Base-by-base conservation (phyloP, 306 rosid genomes). In the Acacia melanoxylon region DNA sequence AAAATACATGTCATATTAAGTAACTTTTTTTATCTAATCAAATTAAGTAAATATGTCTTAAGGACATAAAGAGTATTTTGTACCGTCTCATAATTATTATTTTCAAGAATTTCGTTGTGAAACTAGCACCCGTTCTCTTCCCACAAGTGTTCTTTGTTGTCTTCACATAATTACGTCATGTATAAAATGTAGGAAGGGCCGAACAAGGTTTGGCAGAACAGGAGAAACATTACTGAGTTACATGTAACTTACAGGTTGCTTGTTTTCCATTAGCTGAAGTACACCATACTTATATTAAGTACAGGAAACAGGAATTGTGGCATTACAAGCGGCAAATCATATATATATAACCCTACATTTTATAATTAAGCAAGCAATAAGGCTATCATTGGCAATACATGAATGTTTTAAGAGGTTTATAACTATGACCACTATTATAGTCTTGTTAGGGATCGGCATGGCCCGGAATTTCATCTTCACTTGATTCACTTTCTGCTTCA, bases 391-490 rank as follows among this genome's bases (percentile, higher is more conserved):
- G 82, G 66, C 88, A 82, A 86, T 90, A 83, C 90, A 83, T 72
- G 81, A 62, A 83, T 68, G 84, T 41, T 74, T 78, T 40, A 27
- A 29, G 49, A 45, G 70, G 84, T 78, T 80, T 63, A 68, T 72
- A 58, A 56, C 68, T 72, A 49, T 29, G 72, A 76, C 29, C 78
- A 88, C 76, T 63, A 88, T 72, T 56, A 72, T 33, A 78, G 46
- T 72, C 76, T 22, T 68, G 78, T 80, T 75, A 90, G 1, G 95
- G 97, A 83, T 96, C 99, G 13, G 94, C 97, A 52, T 90, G 97
- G 66, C 97, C 94, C 4, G 97, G 94, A 85, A 96, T 89, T 8
- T 96, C 98, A 67, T 92, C 97, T 45, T 93, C 99, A 72, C 97
- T 92, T 24, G 91, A 92, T 82, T 72, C 91, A 19, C 94, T 86